Base-by-base conservation (phyloP, 768 basidiomycete species). In the Lactarius sanguifluus region DNA sequence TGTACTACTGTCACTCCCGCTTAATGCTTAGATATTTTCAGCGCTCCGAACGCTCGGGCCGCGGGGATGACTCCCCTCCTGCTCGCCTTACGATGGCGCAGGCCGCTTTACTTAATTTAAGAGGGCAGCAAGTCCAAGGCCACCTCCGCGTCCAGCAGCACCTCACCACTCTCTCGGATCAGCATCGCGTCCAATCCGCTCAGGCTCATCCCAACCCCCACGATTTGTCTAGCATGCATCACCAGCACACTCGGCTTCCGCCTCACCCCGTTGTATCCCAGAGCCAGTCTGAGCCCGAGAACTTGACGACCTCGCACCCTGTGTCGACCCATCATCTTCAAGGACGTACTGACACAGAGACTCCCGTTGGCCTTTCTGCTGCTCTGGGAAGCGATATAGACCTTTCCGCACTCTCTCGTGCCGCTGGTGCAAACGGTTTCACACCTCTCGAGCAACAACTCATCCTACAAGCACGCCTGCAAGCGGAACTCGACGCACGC, bases 31-130 rank as follows among this genome's bases (percentile, higher is more conserved):
- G 18, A 25, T 40, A n/a, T 62, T 1, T 59, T 4, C 60, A 92
- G 89, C 83, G 90, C 40, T 71, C 79, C 13, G 90, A 92, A 75
- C 84, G 90, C 23, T 69, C 80, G 15, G 67, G 77, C 15, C 85
- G 84, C 67, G 89, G 86, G 58, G 88, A 81, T 5, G 90, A 89
- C 25, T 79, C 80, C 50, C 85, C 87, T 10, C 85, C 88, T 4
- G 82, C 82, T 13, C 81, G 86, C 20, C 76, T 92, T 34, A 90
- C 90, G 7, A 91, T 92, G 69, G 90, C 90, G 0, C 89, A 91
- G 71, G 90, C 90, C 6, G 84, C 90, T 1, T 75, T 92, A 28
- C 82, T 92, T 62, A 92, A 90, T 72, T 81, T 91, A 52, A 87
- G 84, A 62, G 90, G 90, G 7, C 84, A 87, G 61, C 87, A 90